Base-by-base conservation (phyloP, 768 basidiomycete genomes). In the Nidularia pulvinata region DNA sequence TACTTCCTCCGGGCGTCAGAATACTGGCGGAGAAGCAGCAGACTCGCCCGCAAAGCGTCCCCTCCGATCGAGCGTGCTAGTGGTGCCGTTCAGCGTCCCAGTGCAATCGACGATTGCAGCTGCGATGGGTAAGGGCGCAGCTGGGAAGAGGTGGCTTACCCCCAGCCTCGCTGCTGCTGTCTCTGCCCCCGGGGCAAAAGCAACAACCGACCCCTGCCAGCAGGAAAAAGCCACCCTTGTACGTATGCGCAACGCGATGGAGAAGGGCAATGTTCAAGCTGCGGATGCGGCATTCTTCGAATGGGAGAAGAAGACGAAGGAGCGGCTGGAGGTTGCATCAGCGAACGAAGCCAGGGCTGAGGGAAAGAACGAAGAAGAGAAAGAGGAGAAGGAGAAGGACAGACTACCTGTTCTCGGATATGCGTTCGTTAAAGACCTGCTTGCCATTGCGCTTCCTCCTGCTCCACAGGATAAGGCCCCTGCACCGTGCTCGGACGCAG, bases 231-330 rank as follows among this genome's bases (percentile, higher is more conserved):
- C 57, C 14, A 72, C 73, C 25, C 57, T 82, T 9, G 54, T 84
- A 33, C 56, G 62, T 1, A 68, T 89, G 60, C 63, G 61, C 42
- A 55, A 56, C 3, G 74, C 72, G 3, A 69, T 89, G 55, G 63
- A 68, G 39, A 70, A 72, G 33, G 77, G 77, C 3, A 59, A 75
- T 7, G 71, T 78, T 3, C 73, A 83, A 47, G 75, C 70, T 25
- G 89, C 85, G 2, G 84, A 85, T 50, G 71, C 69, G 9, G 74
- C 75, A 4, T 93, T 89, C 61, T 80, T 82, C 57, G 74, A 78
- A 42, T 93, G 89, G 86, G 68, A 80, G 34, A 66, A 73, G 55
- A 68, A 72, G 39, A 59, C 61, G n/a, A 11, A 33, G 37, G 10
- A 39, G n/a, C 9, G 37, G 37, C 19, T 19, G 19, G 19, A 19